These are phyloP conservation scores for Butyriboletus loyo DNA, from an alignment of 768 basidiomycete species.

Conservation along the genomic window DNA sequence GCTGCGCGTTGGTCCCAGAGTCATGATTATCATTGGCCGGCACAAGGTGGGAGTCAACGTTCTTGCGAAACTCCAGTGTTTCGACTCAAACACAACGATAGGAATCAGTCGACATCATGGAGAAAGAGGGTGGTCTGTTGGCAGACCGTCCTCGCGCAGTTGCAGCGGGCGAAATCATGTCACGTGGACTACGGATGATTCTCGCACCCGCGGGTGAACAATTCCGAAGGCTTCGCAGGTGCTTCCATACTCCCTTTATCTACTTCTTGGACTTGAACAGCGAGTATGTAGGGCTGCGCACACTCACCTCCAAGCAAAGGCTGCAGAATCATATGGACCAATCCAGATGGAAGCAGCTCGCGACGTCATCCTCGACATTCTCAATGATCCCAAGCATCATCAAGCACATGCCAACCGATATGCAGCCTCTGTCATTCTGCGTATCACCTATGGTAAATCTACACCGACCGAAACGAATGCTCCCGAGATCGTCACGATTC, in stretches of 20 bases:
- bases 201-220: constrained; percentile 55
- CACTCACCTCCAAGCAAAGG: constrained; percentile 55
- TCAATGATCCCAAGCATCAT: constrained; percentile 38
- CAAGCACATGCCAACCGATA: constrained; percentile 53
- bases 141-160: constrained; percentile 55
- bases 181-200: constrained; percentile 55
- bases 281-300: constrained; percentile 47
- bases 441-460: constrained; percentile 34
- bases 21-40: constrained; percentile 33
- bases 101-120: constrained; percentile 65
- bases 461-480: constrained; percentile 28
- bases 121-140: constrained; percentile 57
- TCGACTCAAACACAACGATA: constrained; percentile 17
- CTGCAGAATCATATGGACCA: constrained; percentile 45
- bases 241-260: neutral
- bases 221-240: constrained; percentile 62
- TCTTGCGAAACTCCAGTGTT: neutral
- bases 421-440: constrained; percentile 36
- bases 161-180: constrained; percentile 57
- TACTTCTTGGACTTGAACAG: neutral
- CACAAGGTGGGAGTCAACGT: constrained; percentile 31
- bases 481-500: constrained; percentile 34
- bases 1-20: constrained; percentile 44
- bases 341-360: constrained; percentile 41
- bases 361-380: constrained; percentile 32